Evolutionary conservation across 2,329 filamentous ascomycete genomes (phyloP).

Genomic region (Colletotrichum sp.): DNA sequence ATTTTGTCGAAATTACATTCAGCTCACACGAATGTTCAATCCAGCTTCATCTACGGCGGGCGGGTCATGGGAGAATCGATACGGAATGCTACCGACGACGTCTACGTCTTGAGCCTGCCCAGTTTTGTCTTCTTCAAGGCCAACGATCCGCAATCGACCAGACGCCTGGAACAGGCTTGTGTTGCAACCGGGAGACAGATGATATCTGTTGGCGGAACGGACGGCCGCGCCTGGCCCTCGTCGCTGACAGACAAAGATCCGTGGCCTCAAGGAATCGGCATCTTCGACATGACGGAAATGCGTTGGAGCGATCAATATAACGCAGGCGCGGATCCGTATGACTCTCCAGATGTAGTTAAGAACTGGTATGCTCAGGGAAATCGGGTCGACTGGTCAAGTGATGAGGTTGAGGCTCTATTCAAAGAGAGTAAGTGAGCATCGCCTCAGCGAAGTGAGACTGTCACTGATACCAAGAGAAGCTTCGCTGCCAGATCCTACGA

Average conservation of each 20-base stretch:
- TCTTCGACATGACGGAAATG: conserved; percentile 41
- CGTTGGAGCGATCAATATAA: conserved; percentile 27
- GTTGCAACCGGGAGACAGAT: conserved; percentile 41
- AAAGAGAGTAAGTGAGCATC: neutral
- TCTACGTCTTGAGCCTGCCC: conserved; percentile 41
- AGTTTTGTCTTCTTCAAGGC: conserved; percentile 41
- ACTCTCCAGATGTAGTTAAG: neutral
- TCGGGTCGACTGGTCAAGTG: neutral
- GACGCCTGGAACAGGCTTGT: conserved; percentile 37
- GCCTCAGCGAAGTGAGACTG: fast-evolving
- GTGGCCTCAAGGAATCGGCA: conserved; percentile 39
- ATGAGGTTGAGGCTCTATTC: neutral
- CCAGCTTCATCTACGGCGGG: conserved; percentile 44
- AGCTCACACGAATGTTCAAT: neutral
- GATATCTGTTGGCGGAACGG: conserved; percentile 40
- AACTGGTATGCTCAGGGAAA: neutral
- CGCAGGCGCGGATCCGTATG: neutral
- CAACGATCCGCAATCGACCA: conserved; percentile 21
- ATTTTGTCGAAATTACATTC: neutral
- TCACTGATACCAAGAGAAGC: neutral
- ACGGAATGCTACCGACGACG: conserved; percentile 29
- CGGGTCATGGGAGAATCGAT: conserved; percentile 17
- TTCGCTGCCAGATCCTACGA: neutral
- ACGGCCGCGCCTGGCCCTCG: neutral
- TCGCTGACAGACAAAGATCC: conserved; percentile 29